Conservation (phyloP, 2,329 filamentous ascomycete genomes). For the Xylaria polymorpha region DNA sequence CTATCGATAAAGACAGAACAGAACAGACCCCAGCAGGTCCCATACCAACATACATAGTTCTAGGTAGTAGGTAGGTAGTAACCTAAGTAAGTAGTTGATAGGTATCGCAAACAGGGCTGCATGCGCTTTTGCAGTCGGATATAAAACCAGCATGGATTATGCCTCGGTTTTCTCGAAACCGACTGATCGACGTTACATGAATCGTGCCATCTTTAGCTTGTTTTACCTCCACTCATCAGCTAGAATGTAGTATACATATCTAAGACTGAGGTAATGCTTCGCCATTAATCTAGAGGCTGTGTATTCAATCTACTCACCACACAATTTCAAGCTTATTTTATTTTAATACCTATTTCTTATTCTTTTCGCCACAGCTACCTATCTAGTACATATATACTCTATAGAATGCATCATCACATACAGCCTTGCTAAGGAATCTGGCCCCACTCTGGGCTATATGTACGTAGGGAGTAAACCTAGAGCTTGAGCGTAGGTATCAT, state of each 20-base stretch:
- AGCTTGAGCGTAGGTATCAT: too few species aligned
- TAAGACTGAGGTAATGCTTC: neutral
- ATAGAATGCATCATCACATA: too few species aligned
- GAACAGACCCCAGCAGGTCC: neutral
- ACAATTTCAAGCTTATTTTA: too few species aligned
- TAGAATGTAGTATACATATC: neutral
- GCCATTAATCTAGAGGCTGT: neutral
- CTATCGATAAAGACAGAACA: neutral
- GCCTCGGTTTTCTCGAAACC: slow-evolving; percentile 16
- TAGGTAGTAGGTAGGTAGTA: too few species aligned
- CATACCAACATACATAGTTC: too few species aligned
- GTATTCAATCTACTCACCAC: neutral
- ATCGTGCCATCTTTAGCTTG: slow-evolving; percentile 37
- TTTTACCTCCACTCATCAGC: slow-evolving; percentile 2
- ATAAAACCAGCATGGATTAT: slow-evolving; percentile 10
- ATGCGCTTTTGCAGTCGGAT: neutral
- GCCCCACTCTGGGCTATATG: too few species aligned
- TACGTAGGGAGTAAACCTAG: too few species aligned
- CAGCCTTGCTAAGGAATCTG: too few species aligned
- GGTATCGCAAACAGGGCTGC: neutral
- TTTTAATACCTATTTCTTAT: too few species aligned
- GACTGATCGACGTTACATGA: slow-evolving; percentile 39
- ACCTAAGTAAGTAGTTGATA: neutral
- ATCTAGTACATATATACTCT: too few species aligned
- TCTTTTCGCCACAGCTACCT: too few species aligned